Percentiles rank a stretch among this genome's conserved stretches.
Conservation (phyloP, 768 basidiomycete genomes). For the Favolaschia claudopus region DNA sequence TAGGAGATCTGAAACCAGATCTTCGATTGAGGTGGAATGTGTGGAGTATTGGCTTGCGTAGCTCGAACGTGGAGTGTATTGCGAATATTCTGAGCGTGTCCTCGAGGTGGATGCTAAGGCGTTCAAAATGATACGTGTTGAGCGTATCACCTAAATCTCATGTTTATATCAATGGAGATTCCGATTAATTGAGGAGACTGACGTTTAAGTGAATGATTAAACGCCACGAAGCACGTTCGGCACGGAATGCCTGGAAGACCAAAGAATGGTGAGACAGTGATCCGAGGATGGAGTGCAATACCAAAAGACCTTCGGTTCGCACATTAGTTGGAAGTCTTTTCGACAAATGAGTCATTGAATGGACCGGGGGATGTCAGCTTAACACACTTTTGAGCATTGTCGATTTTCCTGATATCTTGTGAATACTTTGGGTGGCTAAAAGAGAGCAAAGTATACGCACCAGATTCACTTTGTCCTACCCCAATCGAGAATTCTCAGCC, state of each 20-base stretch:
- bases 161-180: slow-evolving; percentile 65
- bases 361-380: neutral
- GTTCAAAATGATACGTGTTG: slow-evolving; percentile 65
- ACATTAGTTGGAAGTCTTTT: slow-evolving; percentile 69
- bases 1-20: slow-evolving; percentile 63
- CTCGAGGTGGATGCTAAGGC: slow-evolving; percentile 46
- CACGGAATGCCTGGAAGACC: slow-evolving; percentile 57
- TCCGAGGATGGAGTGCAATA: neutral
- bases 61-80: slow-evolving; percentile 27
- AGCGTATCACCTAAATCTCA: slow-evolving; percentile 72
- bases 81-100: slow-evolving; percentile 20
- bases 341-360: neutral
- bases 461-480: slow-evolving; percentile 85
- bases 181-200: slow-evolving; percentile 43
- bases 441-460: slow-evolving; percentile 43
- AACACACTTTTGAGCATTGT: slow-evolving; percentile 81
- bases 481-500: neutral
- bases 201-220: slow-evolving; percentile 75
- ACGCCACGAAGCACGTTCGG: slow-evolving; percentile 72
- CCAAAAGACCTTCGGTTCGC: slow-evolving; percentile 60
- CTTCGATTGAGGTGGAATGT: slow-evolving; percentile 44
- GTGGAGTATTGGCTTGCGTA: slow-evolving; percentile 1
- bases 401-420: slow-evolving; percentile 79
- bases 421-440: neutral
- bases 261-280: neutral